Evolutionary conservation across 345 rosid species (phyloP), one percentile per base, ranked within the genome.

Genomic region (Arabidopsis suecica): DNA sequence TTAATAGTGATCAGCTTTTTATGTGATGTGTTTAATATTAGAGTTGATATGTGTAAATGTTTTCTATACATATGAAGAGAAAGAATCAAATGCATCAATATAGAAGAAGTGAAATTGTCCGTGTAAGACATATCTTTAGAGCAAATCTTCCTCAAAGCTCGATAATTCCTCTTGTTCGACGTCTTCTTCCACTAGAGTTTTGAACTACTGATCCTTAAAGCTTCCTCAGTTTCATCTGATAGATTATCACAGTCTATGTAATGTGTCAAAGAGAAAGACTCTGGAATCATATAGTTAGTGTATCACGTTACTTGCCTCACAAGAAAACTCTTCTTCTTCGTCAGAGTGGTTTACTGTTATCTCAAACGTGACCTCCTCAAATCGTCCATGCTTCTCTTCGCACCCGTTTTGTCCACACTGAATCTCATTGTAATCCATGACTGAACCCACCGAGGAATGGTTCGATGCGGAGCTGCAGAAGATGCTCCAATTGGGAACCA

Each of bases 321-420:
- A 67, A 45, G 78, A 36, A 51, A 72, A 58, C 44, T 45, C 1
- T 13, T 47, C 70, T 49, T 91, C 88, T 72, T 87, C 84, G 61
- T 94, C 95, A 3, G 87, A 85, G 65, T 82, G 80, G 75, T 84
- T 85, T 32, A 72, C 82, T 63, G 83, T 32, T 69, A 82, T 68
- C 88, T 82, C 9, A 82, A 86, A 41, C 76, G 87, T 90, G 14
- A 91, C 81, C 86, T 95, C 97, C 77, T 89, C 96, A 34, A 95
- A 92, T 59, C 92, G 84, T 44, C 96, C 96, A 71, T 89, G 99
- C 88, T 86, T 83, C 16, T 88, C 87, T 81, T 88, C 84, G 69
- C 96, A 88, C 40, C 89, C 87, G 23, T 83, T 71, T 79, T 77
- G 67, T 54, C 91, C 84, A 69, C 89, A 56, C 88, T 83, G 86